Percentiles rank a stretch among this genome's conserved stretches.
Conservation (phyloP, 257 asterid genomes). For the Mitragyna speciosa region DNA sequence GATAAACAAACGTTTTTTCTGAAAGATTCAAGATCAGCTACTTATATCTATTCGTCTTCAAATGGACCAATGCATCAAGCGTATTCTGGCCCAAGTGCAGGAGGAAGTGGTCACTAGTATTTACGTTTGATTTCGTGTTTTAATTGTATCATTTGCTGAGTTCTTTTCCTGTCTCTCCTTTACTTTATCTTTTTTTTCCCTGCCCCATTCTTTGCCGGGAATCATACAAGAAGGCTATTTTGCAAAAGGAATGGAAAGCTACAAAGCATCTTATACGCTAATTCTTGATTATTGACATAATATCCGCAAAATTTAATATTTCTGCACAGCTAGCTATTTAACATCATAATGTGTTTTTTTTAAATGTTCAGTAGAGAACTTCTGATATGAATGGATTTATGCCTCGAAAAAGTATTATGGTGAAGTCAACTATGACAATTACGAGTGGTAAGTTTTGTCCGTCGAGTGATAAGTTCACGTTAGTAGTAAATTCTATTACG, state of each 20-base stretch:
- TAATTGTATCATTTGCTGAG: neutral
- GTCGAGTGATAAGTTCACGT: too few species aligned
- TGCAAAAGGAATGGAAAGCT: neutral
- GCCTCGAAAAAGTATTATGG: too few species aligned
- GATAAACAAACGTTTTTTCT: neutral
- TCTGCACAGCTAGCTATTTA: neutral
- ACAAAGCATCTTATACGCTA: neutral
- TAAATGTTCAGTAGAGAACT: too few species aligned
- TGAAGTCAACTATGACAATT: too few species aligned
- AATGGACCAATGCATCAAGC: slow-evolving; percentile 10
- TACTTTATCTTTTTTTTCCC: neutral
- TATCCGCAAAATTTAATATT: too few species aligned
- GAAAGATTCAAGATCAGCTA: slow-evolving; percentile 1
- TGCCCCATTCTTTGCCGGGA: neutral
- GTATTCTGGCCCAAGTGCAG: slow-evolving; percentile 30
- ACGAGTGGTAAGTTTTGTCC: too few species aligned
- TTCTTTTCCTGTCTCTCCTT: neutral
- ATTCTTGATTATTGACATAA: neutral
- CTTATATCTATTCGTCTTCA: neutral
- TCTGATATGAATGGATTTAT: too few species aligned
- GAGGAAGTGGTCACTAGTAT: slow-evolving; percentile 30
- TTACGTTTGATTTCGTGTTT: neutral
- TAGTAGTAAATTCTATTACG: too few species aligned
- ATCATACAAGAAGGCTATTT: neutral
- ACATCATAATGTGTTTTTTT: neutral